phyloP scores from a whole-genome alignment of 1,284 basidiomycete species.

The Apiotrichum siamense region DNA sequence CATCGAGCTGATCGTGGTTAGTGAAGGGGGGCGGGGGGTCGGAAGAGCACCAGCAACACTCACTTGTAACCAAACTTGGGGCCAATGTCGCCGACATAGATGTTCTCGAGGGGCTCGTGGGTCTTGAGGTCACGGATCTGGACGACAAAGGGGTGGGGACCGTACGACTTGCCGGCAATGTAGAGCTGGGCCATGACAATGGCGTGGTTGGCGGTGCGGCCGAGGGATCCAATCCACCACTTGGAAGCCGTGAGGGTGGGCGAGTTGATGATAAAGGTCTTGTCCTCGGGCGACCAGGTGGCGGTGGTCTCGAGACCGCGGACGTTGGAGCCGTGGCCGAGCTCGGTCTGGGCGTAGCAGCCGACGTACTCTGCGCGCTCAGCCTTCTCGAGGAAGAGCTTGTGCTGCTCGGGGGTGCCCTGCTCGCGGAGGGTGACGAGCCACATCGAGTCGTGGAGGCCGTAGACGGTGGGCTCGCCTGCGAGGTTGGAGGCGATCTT shows the following conservation, averaged over 20 bases:
- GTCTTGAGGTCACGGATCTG: conserved; percentile 54
- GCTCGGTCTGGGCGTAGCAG: conserved; percentile 55
- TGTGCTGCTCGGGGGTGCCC: conserved; percentile 18
- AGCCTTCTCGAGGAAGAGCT: conserved; percentile 18
- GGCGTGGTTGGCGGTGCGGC: conserved; percentile 55
- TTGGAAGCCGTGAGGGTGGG: conserved; percentile 51
- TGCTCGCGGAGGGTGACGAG: conserved; percentile 16
- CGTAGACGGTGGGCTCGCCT: conserved; percentile 17
- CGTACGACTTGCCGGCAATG: conserved; percentile 53
- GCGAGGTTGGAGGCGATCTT: conserved; percentile 6
- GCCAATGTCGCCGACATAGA: conserved; percentile 56
- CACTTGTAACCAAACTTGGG: conserved; percentile 57
- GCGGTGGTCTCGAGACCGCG: conserved; percentile 57
- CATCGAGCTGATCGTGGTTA: conserved; percentile 35
- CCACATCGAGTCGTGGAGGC: conserved; percentile 19
- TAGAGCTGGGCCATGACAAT: conserved; percentile 55
- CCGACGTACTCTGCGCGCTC: conserved; percentile 46
- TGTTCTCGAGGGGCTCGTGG: conserved; percentile 50
- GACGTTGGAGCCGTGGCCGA: conserved; percentile 53
- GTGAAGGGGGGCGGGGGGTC: neutral
- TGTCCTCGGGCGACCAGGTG: conserved; percentile 52
- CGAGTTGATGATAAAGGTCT: conserved; percentile 56
- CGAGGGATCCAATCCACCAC: conserved; percentile 57
- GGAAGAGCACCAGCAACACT: neutral
- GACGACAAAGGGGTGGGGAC: conserved; percentile 56